These are phyloP conservation scores for Cercospora sp. DNA, from an alignment of 2,329 filamentous ascomycete species.

Conservation along the genomic window DNA sequence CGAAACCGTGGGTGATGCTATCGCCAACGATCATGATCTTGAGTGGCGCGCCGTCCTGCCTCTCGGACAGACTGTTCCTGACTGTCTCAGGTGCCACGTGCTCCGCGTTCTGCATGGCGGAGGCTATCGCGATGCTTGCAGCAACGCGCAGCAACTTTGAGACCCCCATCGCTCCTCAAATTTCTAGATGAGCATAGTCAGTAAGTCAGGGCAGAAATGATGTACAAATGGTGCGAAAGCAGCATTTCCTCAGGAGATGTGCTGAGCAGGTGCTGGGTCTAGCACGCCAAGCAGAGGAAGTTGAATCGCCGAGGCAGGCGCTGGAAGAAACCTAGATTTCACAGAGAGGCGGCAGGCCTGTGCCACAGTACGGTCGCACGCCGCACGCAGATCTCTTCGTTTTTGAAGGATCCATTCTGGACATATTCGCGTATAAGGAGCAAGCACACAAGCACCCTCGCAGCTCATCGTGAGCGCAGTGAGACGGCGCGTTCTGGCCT, in stretches of 20 bases:
- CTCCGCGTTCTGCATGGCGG: not conserved
- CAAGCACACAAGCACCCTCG: not conserved
- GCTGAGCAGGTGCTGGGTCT: not conserved
- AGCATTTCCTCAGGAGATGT: not conserved
- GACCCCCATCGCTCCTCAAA: not conserved
- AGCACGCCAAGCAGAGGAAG: conserved; percentile 1
- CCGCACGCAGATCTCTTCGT: not conserved
- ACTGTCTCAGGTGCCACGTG: not conserved
- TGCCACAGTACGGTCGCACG: not conserved
- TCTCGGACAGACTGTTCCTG: not conserved
- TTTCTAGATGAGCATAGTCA: not conserved
- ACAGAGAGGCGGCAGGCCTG: not conserved
- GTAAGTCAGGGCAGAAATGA: not conserved
- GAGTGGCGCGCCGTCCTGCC: not conserved
- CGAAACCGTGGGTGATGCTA: conserved; percentile 32
- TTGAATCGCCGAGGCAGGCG: conserved; percentile 4
- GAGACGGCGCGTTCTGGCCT: not conserved
- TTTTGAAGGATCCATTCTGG: not conserved
- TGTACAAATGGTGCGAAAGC: not conserved
- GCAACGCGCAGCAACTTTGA: not conserved
- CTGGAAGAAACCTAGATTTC: not conserved
- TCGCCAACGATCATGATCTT: conserved; percentile 31
- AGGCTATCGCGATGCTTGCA: not conserved
- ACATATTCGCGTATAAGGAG: not conserved
- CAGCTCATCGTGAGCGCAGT: not conserved